Percentiles rank a stretch among this genome's conserved stretches.
Evolutionary conservation across 345 rosid species (phyloP).

Genomic region (Acer campestre): DNA sequence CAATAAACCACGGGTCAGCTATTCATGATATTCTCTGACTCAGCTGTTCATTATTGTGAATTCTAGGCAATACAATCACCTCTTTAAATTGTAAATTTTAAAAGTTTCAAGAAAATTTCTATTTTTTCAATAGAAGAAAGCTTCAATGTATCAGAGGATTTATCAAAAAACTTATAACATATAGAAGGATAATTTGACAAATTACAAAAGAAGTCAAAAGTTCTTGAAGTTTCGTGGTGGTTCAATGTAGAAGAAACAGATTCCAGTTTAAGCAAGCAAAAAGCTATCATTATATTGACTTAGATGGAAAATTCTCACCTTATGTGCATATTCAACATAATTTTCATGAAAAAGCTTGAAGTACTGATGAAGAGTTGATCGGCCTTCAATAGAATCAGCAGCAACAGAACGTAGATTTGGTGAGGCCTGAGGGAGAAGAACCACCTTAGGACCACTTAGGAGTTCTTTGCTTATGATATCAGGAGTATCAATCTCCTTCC

Average conservation of each 20-base stretch:
- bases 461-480: conserved; percentile 90
- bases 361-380: conserved; percentile 82
- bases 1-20: neutral
- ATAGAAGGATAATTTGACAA: neutral
- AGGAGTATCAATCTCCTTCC: conserved; percentile 48
- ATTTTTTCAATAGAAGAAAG: neutral
- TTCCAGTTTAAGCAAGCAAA: neutral
- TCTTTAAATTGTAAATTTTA: neutral
- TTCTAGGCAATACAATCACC: neutral
- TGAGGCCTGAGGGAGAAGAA: conserved; percentile 74
- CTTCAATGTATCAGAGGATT: neutral
- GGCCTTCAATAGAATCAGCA: conserved; percentile 90
- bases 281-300: neutral
- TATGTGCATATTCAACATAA: conserved; percentile 93
- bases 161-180: neutral
- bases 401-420: conserved; percentile 71
- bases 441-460: conserved; percentile 76
- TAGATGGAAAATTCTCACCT: conserved; percentile 52
- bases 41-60: neutral
- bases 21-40: neutral
- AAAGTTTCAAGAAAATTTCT: neutral
- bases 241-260: neutral
- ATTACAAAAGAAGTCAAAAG: neutral
- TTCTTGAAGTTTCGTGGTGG: neutral
- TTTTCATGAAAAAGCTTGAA: conserved; percentile 92